Evolutionary conservation across 116 monocot genomes (phyloP), one percentile per base, ranked within the genome.

Genomic region (Zostera marina): DNA sequence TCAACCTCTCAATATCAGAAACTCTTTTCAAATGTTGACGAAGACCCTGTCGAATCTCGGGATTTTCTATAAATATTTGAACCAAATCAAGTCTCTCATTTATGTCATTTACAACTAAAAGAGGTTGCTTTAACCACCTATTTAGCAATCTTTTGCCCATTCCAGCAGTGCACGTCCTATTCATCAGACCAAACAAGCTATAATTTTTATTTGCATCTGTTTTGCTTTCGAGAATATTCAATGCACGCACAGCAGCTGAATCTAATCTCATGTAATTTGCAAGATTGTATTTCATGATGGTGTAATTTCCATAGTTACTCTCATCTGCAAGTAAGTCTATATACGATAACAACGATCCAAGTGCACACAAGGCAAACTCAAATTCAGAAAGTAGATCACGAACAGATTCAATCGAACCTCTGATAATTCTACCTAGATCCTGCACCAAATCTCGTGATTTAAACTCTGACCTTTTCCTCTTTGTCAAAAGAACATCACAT

Each of bases 181-280:
- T 88, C 94, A 96, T 81, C 41, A 96, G 63, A 39, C 89, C 94
- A 72, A 96, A 88, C 77, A 96, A 68, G 63, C 96, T 96, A 57
- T 80, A 96, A 70, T 85, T 96, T 71, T 88, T 96, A 64, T 96
- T 96, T 72, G 82, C 60, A 72, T 96, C 96, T 43, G 89, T 85
- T 69, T 82, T 96, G 65, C 72, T 73, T 71, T 96, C 85, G 42
- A 85, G 62, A 70, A 96, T 74, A 80, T 96, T 96, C 42, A 96
- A 72, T 16, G 96, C 96, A 63, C 75, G 77, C 47, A 88, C 70
- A 17, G 96, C 96, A 73, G 96, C 79, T 70, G 85, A 85, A 74
- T 96, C 96, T 61, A 96, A 76, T 68, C 96, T 72, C 96, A 96
- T 96, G 63, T 96, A 96, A 47, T 70, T 60, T 67, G 82, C 70